Evolutionary conservation across 768 basidiomycete species (phyloP).

Genomic region (Termitomyces sp.): DNA sequence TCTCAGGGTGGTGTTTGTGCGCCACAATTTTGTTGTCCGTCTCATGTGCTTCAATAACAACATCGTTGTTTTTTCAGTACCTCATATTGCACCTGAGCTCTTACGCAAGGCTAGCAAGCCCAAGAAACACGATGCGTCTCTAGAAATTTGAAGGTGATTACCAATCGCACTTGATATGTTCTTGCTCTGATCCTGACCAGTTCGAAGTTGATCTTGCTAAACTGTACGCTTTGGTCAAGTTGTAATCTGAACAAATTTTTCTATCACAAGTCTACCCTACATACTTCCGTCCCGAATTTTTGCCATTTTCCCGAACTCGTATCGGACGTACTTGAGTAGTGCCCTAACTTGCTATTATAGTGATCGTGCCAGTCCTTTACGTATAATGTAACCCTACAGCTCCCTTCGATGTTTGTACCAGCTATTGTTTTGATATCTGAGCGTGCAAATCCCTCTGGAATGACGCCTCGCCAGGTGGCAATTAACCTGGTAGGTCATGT

Average conservation of each 20-base stretch:
- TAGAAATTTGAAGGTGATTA: background rate
- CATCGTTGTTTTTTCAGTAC: constrained; percentile 9
- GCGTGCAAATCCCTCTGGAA: too few species aligned
- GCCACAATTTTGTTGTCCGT: constrained; percentile 14
- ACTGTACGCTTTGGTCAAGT: too few species aligned
- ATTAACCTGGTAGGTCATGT: too few species aligned
- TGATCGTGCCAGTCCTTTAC: too few species aligned
- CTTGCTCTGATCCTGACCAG: background rate
- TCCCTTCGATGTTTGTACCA: too few species aligned
- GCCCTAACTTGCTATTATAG: too few species aligned
- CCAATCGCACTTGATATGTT: too few species aligned
- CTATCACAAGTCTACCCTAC: background rate
- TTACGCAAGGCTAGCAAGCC: constrained; percentile 6
- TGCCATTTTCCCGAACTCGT: background rate
- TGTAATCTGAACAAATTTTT: background rate
- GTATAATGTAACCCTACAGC: too few species aligned
- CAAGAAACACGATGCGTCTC: background rate
- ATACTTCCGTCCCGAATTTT: background rate
- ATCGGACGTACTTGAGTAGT: too few species aligned
- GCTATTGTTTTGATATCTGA: background rate
- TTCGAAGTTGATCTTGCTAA: background rate
- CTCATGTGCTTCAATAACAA: background rate
- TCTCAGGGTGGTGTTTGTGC: constrained; percentile 74
- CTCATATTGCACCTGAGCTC: constrained; percentile 19
- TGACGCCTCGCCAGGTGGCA: too few species aligned